Base-by-base conservation (phyloP, 495 filamentous ascomycete genomes). In the Cryomyces antarcticus region DNA sequence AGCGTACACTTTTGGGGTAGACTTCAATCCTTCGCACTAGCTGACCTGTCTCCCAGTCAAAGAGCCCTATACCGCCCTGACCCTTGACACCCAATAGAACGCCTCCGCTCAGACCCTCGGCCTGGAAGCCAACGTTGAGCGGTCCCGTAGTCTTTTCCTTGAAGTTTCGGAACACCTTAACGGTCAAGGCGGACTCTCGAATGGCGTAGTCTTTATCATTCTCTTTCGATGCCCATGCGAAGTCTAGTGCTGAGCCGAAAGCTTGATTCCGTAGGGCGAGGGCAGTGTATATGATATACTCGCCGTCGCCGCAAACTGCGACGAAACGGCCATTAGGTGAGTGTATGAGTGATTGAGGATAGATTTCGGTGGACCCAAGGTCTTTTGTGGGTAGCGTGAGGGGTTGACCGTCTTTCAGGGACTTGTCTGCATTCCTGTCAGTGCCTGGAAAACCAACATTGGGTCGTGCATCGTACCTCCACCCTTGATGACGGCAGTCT, bases 121-220 rank as follows among this genome's bases (percentile, higher is more conserved):
- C 86, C 48, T 93, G 82, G 67, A 93, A 99, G 3, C 87, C 88
- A 35, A 99, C 83, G 62, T 99, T 85, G 17, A 99, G 63, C 10
- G 83, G 84, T 48, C 79, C 80, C 11, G 52, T 54, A 38, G 73
- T 66, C 57, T 88, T 87, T 56, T 96, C 88, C 52, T 93, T 83
- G 63, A 99, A 96, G 58, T 96, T 96, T 59, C 85, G 84, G 69
- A 85, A 96, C 28, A 95, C 77, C 66, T 93, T 93, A 52, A 99
- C 83, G 55, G 82, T 93, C 24, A 83, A 89, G 5, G 79, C 58
- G 7, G 85, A 94, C 59, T 96, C 89, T 12, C 89, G 76, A 51
- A 99, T 96, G 35, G 89, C 89, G 50, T 89, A 96, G 53, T 99
- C 92, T 58, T 94, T 96, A 58, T 84, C 93, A 64, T 96, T 93